These are phyloP conservation scores for Myxozyma nipponensis DNA, from an alignment of 805 yeast genomes.

Conservation along the genomic window DNA sequence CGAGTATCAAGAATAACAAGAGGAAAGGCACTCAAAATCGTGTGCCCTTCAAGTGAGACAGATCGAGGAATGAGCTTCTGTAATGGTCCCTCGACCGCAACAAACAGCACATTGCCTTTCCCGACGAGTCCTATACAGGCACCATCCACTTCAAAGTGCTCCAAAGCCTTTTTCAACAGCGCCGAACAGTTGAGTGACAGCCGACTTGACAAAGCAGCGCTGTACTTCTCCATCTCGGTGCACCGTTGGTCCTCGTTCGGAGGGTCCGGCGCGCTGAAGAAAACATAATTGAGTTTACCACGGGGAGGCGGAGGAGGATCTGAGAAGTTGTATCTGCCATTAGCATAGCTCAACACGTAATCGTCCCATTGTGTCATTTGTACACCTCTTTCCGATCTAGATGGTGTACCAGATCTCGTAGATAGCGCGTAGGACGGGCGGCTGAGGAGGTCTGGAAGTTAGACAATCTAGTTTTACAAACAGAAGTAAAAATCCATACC, in stretches of 20 bases:
- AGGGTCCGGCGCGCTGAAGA: slow-evolving; percentile 18
- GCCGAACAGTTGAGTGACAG: not conserved
- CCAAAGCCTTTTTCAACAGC: slow-evolving; percentile 7
- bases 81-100: slow-evolving; percentile 48
- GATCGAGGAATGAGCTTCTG: slow-evolving; percentile 51
- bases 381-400: too few relatives aligned
- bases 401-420: too few relatives aligned
- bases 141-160: slow-evolving; percentile 10
- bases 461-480: too few relatives aligned
- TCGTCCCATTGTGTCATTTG: slow-evolving; percentile 4
- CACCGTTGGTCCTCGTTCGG: slow-evolving; percentile 8
- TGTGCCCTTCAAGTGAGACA: slow-evolving; percentile 64
- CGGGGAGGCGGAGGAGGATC: slow-evolving; percentile 10
- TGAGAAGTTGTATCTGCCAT: slow-evolving; percentile 14
- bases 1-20: slow-evolving; percentile 58
- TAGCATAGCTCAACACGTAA: slow-evolving; percentile 8
- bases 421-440: too few relatives aligned
- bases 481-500: too few relatives aligned
- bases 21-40: slow-evolving; percentile 55
- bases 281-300: slow-evolving; percentile 1
- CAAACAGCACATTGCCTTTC: slow-evolving; percentile 46
- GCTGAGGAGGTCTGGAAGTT: too few relatives aligned
- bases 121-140: slow-evolving; percentile 51
- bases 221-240: slow-evolving; percentile 13
- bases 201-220: slow-evolving; percentile 1